Conservation (phyloP, 257 asterid genomes). For the Dorcoceras hygrometricum region DNA sequence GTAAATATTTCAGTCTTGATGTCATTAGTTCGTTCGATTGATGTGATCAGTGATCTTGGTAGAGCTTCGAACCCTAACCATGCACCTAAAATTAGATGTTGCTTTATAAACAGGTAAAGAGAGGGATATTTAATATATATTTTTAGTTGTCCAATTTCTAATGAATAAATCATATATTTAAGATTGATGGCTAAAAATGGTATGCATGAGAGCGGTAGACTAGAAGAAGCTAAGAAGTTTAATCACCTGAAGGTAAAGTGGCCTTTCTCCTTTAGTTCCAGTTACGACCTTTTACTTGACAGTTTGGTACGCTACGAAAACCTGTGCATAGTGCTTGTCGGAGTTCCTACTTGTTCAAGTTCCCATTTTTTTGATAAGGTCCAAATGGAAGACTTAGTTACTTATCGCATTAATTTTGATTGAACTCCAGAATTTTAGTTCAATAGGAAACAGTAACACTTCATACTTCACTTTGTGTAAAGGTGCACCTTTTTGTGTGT, state of each 20-base stretch:
- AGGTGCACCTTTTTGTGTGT: not conserved
- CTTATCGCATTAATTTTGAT: conserved; percentile 6
- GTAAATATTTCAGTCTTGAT: not conserved
- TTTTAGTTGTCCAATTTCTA: no score
- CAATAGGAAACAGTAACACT: not conserved
- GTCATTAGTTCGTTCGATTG: no score
- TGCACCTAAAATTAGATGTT: not conserved
- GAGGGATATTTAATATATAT: no score
- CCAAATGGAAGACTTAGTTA: not conserved
- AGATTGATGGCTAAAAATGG: not conserved
- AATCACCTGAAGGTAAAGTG: no score
- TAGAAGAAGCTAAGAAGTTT: no score
- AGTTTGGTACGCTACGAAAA: not conserved
- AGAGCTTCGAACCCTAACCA: not conserved
- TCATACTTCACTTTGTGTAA: conserved; percentile 4
- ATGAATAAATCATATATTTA: no score
- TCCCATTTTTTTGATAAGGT: no score
- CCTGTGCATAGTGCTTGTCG: not conserved
- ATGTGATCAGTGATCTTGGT: no score
- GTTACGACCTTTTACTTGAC: not conserved
- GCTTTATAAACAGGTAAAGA: no score
- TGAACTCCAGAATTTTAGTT: not conserved
- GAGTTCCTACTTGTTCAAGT: no score
- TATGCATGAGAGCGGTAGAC: not conserved
- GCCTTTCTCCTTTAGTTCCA: conserved; percentile 5